Base-by-base conservation (phyloP, 2,329 filamentous ascomycete species). In the Rosellinia necatrix region DNA sequence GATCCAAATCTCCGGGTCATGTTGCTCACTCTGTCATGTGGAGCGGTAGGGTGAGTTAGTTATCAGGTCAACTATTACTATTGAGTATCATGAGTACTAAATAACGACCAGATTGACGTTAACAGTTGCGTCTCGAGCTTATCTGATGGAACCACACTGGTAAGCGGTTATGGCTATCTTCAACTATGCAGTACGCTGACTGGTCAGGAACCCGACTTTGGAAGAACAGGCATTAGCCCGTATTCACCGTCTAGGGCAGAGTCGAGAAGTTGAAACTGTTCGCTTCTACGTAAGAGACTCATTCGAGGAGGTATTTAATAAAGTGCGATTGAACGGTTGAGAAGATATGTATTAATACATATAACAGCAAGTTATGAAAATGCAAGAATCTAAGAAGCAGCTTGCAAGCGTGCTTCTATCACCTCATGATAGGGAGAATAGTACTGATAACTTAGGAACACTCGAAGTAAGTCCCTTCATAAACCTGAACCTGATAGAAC, bases 101-200 rank as follows among this genome's bases (percentile, higher is more conserved):
- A n/a, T 0, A 2, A 12, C 17, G 13, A 13, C n/a, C 15, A 79
- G 77, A 0, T 67, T 81, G 5, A 79, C 77, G 0, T 66, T 82
- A 0, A 81, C 78, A 0, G 75, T 68, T 0, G 79, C 79, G 0
- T 77, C 78, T 0, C 70, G 75, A 1, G 77, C 74, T 0, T 79
- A 79, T 44, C 69, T 81, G 0, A 74, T 81, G 69, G 79, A 82
- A 48, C 79, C 79, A 0, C 78, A 81, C 13, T 76, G 73, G 72
- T 75, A 62, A 53, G 9, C n/a, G 32, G 3, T 12, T 27, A 21
- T 19, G 5, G 2, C 15, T 32, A 12, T 7, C 2, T 17, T 22
- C 24, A 7, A 6, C 25, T 32, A 37, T 12, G n/a, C 2, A 13
- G 19, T 17, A 9, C 42, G 22, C 21, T 17, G 22, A 24, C 9